phyloP scores from a whole-genome alignment of 495 filamentous ascomycete genomes.

The Aspergillus asperescens region DNA sequence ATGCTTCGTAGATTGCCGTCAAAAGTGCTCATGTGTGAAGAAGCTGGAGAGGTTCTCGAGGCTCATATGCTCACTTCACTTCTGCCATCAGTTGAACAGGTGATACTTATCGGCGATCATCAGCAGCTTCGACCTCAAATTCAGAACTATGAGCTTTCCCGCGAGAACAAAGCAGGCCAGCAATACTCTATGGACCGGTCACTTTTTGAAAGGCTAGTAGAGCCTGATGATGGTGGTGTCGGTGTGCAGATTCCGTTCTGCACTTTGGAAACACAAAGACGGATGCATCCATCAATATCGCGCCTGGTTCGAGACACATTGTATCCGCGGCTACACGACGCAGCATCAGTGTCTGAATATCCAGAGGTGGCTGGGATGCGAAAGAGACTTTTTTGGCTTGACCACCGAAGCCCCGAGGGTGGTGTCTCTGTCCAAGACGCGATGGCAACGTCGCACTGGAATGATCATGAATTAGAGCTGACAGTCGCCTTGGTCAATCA shows the following conservation, averaged over 20 bases:
- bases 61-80: conserved; percentile 63
- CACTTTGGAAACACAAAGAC: conserved; percentile 59
- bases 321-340: conserved; percentile 62
- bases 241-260: conserved; percentile 46
- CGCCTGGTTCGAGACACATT: conserved; percentile 53
- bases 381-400: conserved; percentile 66
- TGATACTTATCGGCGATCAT: conserved; percentile 75
- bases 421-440: conserved; percentile 33
- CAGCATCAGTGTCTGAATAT: conserved; percentile 43
- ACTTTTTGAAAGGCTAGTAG: conserved; percentile 64
- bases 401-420: conserved; percentile 58
- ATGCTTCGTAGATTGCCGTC: conserved; percentile 53
- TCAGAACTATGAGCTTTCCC: conserved; percentile 56
- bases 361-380: conserved; percentile 62
- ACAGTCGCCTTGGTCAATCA: conserved; percentile 61
- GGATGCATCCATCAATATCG: conserved; percentile 73
- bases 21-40: conserved; percentile 72
- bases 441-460: conserved; percentile 55
- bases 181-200: conserved; percentile 60
- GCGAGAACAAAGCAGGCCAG: conserved; percentile 50
- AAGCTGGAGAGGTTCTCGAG: conserved; percentile 74
- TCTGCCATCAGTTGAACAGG: conserved; percentile 64
- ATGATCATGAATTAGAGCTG: conserved; percentile 65
- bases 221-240: conserved; percentile 15
- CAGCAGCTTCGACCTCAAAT: conserved; percentile 66